Evolutionary conservation across 345 rosid genomes (phyloP).

Genomic region (Abelmoschus esculentus): DNA sequence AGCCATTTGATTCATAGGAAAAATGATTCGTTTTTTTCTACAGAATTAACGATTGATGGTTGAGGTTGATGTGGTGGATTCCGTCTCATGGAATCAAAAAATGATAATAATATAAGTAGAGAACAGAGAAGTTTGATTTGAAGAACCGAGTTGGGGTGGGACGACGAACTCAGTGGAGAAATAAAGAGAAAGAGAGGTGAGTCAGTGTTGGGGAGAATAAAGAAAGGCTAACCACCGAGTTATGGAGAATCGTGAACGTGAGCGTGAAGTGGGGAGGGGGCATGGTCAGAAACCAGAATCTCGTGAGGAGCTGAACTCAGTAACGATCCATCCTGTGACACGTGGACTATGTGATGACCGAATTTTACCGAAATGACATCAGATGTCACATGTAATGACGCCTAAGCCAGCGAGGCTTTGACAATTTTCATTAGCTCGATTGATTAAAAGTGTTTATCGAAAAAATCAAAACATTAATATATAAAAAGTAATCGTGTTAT

Average conservation of each 20-base stretch:
- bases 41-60: neutral
- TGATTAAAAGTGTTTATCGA: too few relatives aligned
- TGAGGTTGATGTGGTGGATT: neutral
- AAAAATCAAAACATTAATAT: too few relatives aligned
- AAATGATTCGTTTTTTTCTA: neutral
- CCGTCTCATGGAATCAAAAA: neutral
- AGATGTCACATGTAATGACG: neutral
- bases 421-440: neutral
- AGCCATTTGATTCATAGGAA: neutral
- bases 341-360: neutral
- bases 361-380: conserved; percentile 1
- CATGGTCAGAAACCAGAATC: conserved; percentile 12
- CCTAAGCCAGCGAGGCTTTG: neutral
- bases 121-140: neutral
- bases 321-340: neutral
- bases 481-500: too few relatives aligned
- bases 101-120: neutral
- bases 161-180: neutral
- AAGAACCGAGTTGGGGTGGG: neutral
- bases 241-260: conserved; percentile 15
- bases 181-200: neutral
- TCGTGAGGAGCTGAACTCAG: conserved; percentile 13
- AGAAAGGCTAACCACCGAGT: neutral
- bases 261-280: neutral
- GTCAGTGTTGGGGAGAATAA: neutral